Conservation (phyloP, 768 basidiomycete genomes). For the Galerina sulciceps region DNA sequence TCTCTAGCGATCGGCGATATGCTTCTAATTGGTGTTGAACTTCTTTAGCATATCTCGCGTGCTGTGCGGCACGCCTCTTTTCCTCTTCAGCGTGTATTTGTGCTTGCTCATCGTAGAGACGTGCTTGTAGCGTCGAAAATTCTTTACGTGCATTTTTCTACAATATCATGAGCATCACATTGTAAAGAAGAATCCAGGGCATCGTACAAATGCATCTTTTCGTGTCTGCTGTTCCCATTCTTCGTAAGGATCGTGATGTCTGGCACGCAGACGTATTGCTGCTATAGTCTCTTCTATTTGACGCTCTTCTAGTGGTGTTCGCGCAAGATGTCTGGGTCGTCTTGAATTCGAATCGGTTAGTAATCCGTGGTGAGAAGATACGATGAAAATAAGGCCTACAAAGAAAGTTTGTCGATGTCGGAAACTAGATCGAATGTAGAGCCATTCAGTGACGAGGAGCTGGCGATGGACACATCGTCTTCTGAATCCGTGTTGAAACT, state of each 20-base stretch:
- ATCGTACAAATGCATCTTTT: constrained; percentile 54
- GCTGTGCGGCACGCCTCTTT: constrained; percentile 38
- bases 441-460: constrained; percentile 20
- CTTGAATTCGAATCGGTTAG: constrained; percentile 14
- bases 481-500: constrained; percentile 43
- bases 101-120: constrained; percentile 45
- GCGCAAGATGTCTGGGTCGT: constrained; percentile 28
- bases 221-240: constrained; percentile 59
- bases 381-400: not conserved
- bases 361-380: constrained; percentile 15
- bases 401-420: constrained; percentile 21
- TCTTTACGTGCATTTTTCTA: constrained; percentile 52
- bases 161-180: not conserved
- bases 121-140: constrained; percentile 33
- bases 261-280: constrained; percentile 53
- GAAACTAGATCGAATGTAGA: constrained; percentile 21
- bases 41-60: constrained; percentile 50
- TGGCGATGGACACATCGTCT: constrained; percentile 27
- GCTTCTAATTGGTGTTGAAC: constrained; percentile 49
- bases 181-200: not conserved
- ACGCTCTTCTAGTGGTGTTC: constrained; percentile 43
- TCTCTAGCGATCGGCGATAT: constrained; percentile 47
- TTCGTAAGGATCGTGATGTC: constrained; percentile 60
- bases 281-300: constrained; percentile 54
- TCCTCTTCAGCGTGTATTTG: constrained; percentile 37